Conservation (phyloP, 2,329 filamentous ascomycete species). For the Fusarium lateritium region DNA sequence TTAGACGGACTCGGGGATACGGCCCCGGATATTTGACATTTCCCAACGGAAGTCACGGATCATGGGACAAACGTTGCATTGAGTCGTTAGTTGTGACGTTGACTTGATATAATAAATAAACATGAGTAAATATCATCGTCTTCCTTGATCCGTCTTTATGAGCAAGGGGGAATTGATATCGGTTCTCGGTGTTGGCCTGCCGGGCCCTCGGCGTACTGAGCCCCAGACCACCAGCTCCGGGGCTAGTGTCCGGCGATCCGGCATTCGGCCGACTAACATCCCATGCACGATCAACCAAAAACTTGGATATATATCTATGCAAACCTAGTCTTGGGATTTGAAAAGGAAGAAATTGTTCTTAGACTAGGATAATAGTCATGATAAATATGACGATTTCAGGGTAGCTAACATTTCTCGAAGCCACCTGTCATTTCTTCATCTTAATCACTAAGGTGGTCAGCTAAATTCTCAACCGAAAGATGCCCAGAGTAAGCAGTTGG, state of each 20-base stretch:
- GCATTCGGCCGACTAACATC: background rate
- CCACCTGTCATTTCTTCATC: too few species aligned
- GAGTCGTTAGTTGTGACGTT: background rate
- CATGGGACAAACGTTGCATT: background rate
- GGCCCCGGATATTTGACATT: slow-evolving; percentile 21
- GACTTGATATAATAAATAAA: background rate
- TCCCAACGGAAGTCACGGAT: background rate
- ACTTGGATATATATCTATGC: too few species aligned
- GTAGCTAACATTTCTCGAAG: too few species aligned
- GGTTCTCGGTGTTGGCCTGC: background rate
- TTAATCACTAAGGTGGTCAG: too few species aligned
- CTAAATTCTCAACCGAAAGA: too few species aligned
- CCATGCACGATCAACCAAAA: too few species aligned
- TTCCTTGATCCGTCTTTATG: background rate
- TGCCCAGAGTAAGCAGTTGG: too few species aligned
- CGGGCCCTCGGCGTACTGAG: background rate
- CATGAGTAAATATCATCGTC: too few species aligned
- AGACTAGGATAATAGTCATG: too few species aligned
- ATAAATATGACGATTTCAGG: too few species aligned
- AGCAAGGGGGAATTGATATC: background rate
- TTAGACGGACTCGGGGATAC: slow-evolving; percentile 38
- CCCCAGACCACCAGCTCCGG: slow-evolving; percentile 8
- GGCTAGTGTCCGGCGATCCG: background rate
- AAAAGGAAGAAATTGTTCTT: too few species aligned
- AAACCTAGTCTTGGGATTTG: too few species aligned